These are phyloP conservation scores for Eucalyptus erythrocorys DNA, from an alignment of 345 rosid genomes.

Conservation along the genomic window DNA sequence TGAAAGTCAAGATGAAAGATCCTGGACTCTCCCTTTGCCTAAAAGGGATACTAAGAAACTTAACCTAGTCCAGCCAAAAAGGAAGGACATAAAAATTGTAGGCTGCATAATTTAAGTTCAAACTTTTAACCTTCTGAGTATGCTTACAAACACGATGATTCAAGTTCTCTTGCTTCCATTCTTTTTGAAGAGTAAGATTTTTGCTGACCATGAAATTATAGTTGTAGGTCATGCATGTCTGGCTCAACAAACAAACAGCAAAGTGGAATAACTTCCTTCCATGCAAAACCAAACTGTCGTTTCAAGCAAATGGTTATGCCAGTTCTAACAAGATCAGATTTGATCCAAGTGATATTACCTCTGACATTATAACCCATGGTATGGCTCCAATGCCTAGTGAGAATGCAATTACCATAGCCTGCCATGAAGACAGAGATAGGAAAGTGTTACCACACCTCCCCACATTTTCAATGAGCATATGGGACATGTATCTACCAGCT, in stretches of 20 bases:
- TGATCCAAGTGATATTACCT: slow-evolving; percentile 29
- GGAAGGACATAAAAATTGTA: not conserved
- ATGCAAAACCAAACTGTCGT: not conserved
- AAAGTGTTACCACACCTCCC: not conserved
- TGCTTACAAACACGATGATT: not conserved
- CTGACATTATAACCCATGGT: slow-evolving; percentile 99
- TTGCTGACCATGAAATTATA: not conserved
- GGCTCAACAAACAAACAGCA: not conserved
- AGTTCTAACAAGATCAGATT: not conserved
- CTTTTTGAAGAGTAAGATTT: not conserved
- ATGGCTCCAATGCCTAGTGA: slow-evolving; percentile 93
- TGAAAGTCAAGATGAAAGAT: not conserved
- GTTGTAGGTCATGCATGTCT: not conserved
- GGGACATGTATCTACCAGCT: not conserved
- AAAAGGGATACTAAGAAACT: not conserved
- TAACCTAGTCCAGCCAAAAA: not conserved
- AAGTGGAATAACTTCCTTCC: not conserved
- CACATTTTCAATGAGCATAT: not conserved
- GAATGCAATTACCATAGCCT: slow-evolving; percentile 70
- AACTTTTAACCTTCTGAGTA: not conserved
- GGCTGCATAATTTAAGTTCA: not conserved
- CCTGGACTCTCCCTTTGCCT: not conserved
- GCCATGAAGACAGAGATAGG: slow-evolving; percentile 4
- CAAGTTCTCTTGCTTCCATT: not conserved
- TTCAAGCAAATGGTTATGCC: not conserved